Evolutionary conservation across 139 green algal genomes (phyloP).

Genomic region (Ettlia oleoabundans): DNA sequence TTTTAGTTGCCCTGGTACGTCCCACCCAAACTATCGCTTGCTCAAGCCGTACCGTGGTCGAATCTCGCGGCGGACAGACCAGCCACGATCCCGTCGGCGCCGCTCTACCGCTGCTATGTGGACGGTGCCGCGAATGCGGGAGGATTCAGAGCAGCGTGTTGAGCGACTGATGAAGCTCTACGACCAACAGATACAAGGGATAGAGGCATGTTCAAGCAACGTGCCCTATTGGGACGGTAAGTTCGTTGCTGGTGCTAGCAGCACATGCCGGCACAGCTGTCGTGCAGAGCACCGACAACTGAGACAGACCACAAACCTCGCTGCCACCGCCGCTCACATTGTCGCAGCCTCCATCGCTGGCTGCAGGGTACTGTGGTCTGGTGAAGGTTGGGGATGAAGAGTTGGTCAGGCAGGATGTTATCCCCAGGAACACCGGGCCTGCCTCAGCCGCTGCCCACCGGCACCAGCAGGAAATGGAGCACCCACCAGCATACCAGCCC

Average conservation of each 20-base stretch:
- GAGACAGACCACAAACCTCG: neutral
- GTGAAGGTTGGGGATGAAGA: slow-evolving; percentile 35
- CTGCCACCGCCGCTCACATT: no score
- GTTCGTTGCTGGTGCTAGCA: neutral
- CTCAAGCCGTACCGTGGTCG: no score
- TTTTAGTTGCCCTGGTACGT: no score
- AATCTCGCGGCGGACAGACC: no score
- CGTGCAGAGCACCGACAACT: no score
- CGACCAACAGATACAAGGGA: slow-evolving; percentile 15
- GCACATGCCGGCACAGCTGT: no score
- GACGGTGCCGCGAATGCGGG: neutral
- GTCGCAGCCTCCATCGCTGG: no score
- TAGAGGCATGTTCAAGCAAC: neutral
- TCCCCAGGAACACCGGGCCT: neutral
- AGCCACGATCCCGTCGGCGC: no score
- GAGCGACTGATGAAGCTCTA: slow-evolving; percentile 6
- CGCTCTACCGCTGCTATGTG: neutral
- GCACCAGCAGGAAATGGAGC: neutral
- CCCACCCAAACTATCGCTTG: no score
- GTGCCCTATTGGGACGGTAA: slow-evolving; percentile 1
- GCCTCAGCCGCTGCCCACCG: neutral
- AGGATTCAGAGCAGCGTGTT: neutral
- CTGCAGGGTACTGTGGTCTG: slow-evolving; percentile 39
- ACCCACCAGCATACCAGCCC: neutral
- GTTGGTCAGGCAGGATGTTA: neutral